These are phyloP conservation scores for Adansonia digitata DNA, from an alignment of 345 rosid genomes.

Conservation along the genomic window DNA sequence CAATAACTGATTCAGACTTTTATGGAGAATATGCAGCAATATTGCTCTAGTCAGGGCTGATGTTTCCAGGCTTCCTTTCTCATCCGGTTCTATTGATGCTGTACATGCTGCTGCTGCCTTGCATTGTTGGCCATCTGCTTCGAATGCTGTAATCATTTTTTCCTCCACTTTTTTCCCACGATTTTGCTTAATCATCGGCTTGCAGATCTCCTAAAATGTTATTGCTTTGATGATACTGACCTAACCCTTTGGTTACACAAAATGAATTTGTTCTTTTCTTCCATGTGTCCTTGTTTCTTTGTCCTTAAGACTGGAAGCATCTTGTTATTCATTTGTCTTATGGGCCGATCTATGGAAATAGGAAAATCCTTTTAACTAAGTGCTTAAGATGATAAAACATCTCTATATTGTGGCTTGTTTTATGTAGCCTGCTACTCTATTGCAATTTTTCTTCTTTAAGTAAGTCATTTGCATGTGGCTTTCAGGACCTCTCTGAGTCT, in stretches of 20 bases:
- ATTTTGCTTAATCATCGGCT: constrained; percentile 1
- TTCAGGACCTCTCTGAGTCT: not conserved
- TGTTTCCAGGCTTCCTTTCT: constrained; percentile 80
- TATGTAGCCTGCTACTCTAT: not conserved
- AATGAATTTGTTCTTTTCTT: not conserved
- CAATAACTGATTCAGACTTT: constrained; percentile 14
- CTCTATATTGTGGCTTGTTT: not conserved
- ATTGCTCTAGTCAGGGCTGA: constrained; percentile 94
- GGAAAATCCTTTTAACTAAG: not conserved
- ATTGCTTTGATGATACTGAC: not conserved
- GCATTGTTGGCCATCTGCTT: constrained; percentile 96
- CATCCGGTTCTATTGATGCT: constrained; percentile 78
- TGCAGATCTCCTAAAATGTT: constrained; percentile 3
- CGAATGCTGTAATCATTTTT: constrained; percentile 65
- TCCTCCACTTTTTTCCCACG: not conserved
- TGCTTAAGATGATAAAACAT: not conserved
- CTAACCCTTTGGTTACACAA: not conserved
- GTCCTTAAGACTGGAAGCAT: not conserved
- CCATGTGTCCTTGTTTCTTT: not conserved
- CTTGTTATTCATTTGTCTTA: not conserved
- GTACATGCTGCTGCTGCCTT: constrained; percentile 96
- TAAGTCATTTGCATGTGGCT: not conserved
- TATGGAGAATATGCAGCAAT: constrained; percentile 39
- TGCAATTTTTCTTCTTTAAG: not conserved
- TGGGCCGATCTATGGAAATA: not conserved